Percentiles rank a stretch among this genome's conserved stretches.
Conservation (phyloP, 768 basidiomycete species). For the Gloeophyllum trabeum region DNA sequence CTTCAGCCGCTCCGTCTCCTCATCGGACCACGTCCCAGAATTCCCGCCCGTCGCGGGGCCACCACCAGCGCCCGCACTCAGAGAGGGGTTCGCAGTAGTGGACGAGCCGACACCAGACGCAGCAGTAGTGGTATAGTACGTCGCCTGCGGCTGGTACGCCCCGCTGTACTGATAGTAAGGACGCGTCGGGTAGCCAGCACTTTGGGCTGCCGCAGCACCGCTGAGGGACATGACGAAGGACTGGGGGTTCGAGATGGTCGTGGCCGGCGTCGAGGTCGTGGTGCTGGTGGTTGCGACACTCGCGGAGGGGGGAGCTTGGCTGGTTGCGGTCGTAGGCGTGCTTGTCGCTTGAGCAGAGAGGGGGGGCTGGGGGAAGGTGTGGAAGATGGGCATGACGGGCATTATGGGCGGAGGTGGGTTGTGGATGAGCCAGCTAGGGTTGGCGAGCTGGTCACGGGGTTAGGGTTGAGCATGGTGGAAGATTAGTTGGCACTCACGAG, state of each 20-base stretch:
- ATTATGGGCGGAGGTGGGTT: slow-evolving; percentile 55
- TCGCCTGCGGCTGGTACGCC: slow-evolving; percentile 7
- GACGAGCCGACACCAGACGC: neutral
- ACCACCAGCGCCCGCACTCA: slow-evolving; percentile 15
- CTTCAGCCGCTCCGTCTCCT: slow-evolving; percentile 60
- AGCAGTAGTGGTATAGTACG: slow-evolving; percentile 11
- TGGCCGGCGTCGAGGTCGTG: slow-evolving; percentile 18
- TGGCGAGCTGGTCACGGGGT: slow-evolving; percentile 43
- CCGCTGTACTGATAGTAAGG: slow-evolving; percentile 45
- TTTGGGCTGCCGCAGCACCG: slow-evolving; percentile 30
- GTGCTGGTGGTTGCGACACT: slow-evolving; percentile 17
- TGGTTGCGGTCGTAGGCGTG: slow-evolving; percentile 18
- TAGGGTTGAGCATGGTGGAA: slow-evolving; percentile 6
- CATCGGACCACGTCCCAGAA: slow-evolving; percentile 71
- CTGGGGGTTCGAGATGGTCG: slow-evolving; percentile 58
- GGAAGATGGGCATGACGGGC: slow-evolving; percentile 37
- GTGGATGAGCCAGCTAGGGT: slow-evolving; percentile 58
- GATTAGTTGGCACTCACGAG: slow-evolving; percentile 33
- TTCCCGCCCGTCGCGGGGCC: slow-evolving; percentile 26
- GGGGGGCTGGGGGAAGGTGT: slow-evolving; percentile 24
- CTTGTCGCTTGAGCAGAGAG: no score
- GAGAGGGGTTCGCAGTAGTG: slow-evolving; percentile 12
- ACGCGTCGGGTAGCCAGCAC: slow-evolving; percentile 41
- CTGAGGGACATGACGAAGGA: slow-evolving; percentile 65
- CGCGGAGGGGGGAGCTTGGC: slow-evolving; percentile 15